phyloP scores from a whole-genome alignment of 1,284 basidiomycete species.

The Melanopsichium pennsylvanicum region DNA sequence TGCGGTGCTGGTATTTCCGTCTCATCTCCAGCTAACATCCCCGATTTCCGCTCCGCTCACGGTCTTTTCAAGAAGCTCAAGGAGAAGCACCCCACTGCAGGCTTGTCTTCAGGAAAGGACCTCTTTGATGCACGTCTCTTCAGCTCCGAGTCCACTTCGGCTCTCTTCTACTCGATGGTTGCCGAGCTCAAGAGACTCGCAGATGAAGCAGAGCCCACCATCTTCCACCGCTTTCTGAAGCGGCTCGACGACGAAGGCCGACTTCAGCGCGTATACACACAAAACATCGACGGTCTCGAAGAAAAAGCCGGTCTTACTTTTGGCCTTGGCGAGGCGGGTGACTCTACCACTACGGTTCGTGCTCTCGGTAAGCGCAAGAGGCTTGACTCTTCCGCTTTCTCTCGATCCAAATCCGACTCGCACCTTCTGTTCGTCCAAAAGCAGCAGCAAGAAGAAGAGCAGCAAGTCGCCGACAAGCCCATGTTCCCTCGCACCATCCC shows the following conservation, averaged over 20 bases:
- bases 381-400: slow-evolving; percentile 12
- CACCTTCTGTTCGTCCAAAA: slow-evolving; percentile 42
- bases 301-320: slow-evolving; percentile 76
- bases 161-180: slow-evolving; percentile 90
- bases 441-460: slow-evolving; percentile 67
- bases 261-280: slow-evolving; percentile 87
- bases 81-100: slow-evolving; percentile 78
- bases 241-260: slow-evolving; percentile 83
- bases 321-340: slow-evolving; percentile 54
- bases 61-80: slow-evolving; percentile 82
- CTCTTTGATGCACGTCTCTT: slow-evolving; percentile 90
- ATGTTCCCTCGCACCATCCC: slow-evolving; percentile 80
- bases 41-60: slow-evolving; percentile 85
- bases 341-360: slow-evolving; percentile 43
- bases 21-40: slow-evolving; percentile 80
- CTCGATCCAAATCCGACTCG: slow-evolving; percentile 56
- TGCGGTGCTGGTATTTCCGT: slow-evolving; percentile 90
- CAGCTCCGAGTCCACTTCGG: slow-evolving; percentile 76
- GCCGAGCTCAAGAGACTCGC: slow-evolving; percentile 85
- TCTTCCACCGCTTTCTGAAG: slow-evolving; percentile 87
- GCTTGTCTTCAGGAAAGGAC: slow-evolving; percentile 79
- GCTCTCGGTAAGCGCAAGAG: slow-evolving; percentile 54
- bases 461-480: slow-evolving; percentile 64
- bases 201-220: slow-evolving; percentile 79
- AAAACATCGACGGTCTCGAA: slow-evolving; percentile 94